phyloP scores from a whole-genome alignment of 306 rosid species.

The Corylus americana region DNA sequence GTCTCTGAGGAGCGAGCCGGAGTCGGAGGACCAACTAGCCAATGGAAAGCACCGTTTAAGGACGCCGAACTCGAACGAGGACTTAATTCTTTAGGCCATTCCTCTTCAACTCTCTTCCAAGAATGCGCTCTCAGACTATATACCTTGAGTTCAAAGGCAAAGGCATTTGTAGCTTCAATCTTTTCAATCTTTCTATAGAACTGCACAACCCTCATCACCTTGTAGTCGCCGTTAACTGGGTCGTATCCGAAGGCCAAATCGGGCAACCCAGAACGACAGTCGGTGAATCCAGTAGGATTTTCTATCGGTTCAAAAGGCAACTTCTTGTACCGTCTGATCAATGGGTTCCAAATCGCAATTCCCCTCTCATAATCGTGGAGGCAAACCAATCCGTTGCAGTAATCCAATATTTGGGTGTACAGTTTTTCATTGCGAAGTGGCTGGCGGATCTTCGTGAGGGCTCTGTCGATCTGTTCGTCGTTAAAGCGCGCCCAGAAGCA shows the following conservation, averaged over 20 bases:
- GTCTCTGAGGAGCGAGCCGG: background rate
- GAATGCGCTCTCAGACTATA: background rate
- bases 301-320: background rate
- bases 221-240: too few species aligned
- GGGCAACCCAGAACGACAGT: background rate
- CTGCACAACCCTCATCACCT: too few species aligned
- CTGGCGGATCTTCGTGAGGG: background rate
- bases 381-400: too few species aligned
- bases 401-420: too few species aligned
- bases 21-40: background rate
- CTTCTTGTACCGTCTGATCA: background rate
- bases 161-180: background rate
- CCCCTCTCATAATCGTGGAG: too few species aligned
- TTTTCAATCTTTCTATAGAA: too few species aligned
- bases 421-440: background rate
- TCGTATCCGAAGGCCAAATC: background rate
- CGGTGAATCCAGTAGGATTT: background rate
- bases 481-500: background rate
- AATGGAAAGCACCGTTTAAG: background rate
- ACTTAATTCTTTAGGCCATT: background rate
- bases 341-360: too few species aligned
- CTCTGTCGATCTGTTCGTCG: background rate
- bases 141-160: background rate
- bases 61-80: background rate
- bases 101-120: background rate